phyloP scores from a whole-genome alignment of 257 asterid species.

The Solanum habrochaites region DNA sequence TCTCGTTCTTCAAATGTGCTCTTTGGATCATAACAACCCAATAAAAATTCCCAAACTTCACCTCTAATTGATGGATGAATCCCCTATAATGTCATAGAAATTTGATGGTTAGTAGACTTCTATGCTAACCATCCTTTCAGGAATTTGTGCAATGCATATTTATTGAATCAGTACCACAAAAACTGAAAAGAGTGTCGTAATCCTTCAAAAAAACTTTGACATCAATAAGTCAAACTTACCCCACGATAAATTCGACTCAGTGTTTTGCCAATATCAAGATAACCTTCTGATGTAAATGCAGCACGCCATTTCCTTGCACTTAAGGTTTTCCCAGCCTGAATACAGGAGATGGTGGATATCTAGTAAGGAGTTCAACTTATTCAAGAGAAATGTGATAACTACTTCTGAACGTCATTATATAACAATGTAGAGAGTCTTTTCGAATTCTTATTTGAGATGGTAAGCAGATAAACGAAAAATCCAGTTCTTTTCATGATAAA shows the following conservation, averaged over 20 bases:
- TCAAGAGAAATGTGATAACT: background rate
- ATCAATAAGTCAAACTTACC: slow-evolving; percentile 32
- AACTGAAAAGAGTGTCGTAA: background rate
- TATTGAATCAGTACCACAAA: background rate
- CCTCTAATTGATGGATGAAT: slow-evolving; percentile 96
- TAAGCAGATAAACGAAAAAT: background rate
- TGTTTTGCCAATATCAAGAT: slow-evolving; percentile 72
- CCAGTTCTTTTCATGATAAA: background rate
- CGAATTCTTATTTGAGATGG: background rate
- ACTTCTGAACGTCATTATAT: background rate
- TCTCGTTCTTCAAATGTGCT: slow-evolving; percentile 87
- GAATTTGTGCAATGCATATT: background rate
- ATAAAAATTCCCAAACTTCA: slow-evolving; percentile 95
- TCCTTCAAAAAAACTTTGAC: background rate
- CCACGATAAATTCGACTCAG: slow-evolving; percentile 78
- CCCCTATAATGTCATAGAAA: slow-evolving; percentile 37
- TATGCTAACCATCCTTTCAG: background rate
- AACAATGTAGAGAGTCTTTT: background rate
- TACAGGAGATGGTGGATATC: background rate
- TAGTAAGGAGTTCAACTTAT: background rate
- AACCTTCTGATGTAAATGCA: slow-evolving; percentile 72
- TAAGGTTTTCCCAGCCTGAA: slow-evolving; percentile 83
- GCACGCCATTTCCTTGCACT: slow-evolving; percentile 87
- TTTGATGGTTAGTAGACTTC: background rate
- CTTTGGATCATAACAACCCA: slow-evolving; percentile 84